Percentiles rank a stretch among this genome's conserved stretches.
Conservation (phyloP, 73 alveolate species). For the Paramecium sonneborni region DNA sequence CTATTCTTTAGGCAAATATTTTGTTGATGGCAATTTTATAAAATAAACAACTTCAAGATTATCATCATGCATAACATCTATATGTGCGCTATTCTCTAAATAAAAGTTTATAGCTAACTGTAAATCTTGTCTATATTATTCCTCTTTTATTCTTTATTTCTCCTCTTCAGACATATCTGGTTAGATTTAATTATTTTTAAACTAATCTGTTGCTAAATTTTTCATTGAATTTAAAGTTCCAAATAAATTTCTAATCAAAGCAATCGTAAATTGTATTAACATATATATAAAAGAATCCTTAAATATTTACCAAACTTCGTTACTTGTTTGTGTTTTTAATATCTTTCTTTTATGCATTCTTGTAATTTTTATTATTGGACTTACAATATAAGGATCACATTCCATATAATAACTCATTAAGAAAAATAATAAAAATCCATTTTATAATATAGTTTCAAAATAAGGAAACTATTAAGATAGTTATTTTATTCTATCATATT, state of each 20-base stretch:
- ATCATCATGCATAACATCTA: constrained; percentile 75
- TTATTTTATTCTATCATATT: background rate
- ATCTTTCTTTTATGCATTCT: background rate
- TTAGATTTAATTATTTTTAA: background rate
- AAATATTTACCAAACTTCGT: constrained; percentile 20
- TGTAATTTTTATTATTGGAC: background rate
- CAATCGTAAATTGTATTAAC: background rate
- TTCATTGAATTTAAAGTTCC: constrained; percentile 35
- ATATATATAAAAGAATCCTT: constrained; percentile 23
- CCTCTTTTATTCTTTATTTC: background rate
- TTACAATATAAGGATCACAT: background rate
- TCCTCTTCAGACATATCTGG: constrained; percentile 39
- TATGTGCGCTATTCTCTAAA: constrained; percentile 70
- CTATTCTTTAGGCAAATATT: constrained; percentile 73
- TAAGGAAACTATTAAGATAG: background rate
- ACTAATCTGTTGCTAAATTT: constrained; percentile 36
- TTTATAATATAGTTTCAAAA: constrained; percentile 51
- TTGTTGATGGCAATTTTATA: constrained; percentile 80
- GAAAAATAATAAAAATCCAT: constrained; percentile 60
- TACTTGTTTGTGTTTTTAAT: background rate
- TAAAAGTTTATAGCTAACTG: constrained; percentile 66
- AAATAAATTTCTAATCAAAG: background rate
- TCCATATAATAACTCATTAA: constrained; percentile 56
- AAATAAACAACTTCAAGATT: constrained; percentile 78
- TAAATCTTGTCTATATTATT: background rate